Evolutionary conservation across 495 filamentous ascomycete genomes (phyloP).

Genomic region (Aspergillus indologenus): DNA sequence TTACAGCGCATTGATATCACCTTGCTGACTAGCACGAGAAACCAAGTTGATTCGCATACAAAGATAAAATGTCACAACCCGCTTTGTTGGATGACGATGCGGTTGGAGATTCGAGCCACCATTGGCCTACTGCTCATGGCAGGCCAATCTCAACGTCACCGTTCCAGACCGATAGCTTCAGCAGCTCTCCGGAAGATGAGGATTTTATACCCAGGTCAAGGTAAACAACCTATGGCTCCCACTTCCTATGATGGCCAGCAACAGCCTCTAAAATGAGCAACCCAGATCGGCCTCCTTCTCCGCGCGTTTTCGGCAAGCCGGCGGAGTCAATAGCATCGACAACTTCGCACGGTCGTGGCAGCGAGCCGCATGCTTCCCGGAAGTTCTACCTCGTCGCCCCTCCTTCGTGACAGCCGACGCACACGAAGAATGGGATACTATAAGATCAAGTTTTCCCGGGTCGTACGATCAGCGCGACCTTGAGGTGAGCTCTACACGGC

Average conservation of each 20-base stretch:
- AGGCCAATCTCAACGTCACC: conserved; percentile 14
- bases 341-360: conserved; percentile 95
- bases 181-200: neutral
- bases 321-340: conserved; percentile 89
- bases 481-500: conserved; percentile 26
- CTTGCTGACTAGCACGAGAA: neutral
- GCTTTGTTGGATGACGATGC: conserved; percentile 8
- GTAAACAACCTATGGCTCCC: conserved; percentile 8
- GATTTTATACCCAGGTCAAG: conserved; percentile 12
- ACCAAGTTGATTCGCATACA: neutral
- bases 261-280: neutral
- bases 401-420: conserved; percentile 61
- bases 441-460: conserved; percentile 23
- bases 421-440: conserved; percentile 43
- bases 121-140: conserved; percentile 8
- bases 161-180: conserved; percentile 3
- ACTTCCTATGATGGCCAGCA: neutral
- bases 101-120: conserved; percentile 1
- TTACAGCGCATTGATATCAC: neutral
- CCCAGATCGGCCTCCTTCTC: conserved; percentile 63
- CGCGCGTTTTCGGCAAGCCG: conserved; percentile 71
- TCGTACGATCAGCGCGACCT: conserved; percentile 22
- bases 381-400: conserved; percentile 72
- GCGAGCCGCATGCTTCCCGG: conserved; percentile 82
- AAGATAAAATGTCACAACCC: neutral